Conservation (phyloP, 139 green algal species). For the Pseudopediastrum boryanum region DNA sequence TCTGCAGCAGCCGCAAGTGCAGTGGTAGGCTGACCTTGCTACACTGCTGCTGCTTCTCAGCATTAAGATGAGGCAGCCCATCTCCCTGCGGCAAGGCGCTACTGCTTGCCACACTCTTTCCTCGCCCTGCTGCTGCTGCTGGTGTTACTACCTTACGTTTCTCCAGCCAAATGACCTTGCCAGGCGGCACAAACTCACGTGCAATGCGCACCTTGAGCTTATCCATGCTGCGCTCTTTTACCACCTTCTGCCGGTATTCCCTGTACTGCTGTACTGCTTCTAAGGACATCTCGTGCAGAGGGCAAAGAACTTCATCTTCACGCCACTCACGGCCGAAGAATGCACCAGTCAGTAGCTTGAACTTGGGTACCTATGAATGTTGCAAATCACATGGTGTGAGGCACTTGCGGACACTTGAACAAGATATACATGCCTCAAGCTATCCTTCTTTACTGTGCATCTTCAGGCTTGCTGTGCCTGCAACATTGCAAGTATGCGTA, state of each 20-base stretch:
- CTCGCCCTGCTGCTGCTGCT: constrained; percentile 16
- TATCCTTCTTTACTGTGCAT: too few relatives aligned
- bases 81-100: too few relatives aligned
- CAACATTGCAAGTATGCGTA: too few relatives aligned
- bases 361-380: constrained; percentile 38
- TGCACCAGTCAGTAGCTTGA: constrained; percentile 28
- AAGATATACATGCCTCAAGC: too few relatives aligned
- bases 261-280: background rate
- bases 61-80: too few relatives aligned
- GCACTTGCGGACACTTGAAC: too few relatives aligned
- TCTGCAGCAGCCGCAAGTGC: too few relatives aligned
- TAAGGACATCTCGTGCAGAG: background rate
- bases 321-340: constrained; percentile 9
- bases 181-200: constrained; percentile 36
- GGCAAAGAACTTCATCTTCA: constrained; percentile 21
- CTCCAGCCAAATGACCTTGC: constrained; percentile 34
- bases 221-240: constrained; percentile 14
- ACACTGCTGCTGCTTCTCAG: too few relatives aligned
- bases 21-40: too few relatives aligned
- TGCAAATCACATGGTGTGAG: too few relatives aligned
- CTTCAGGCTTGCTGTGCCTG: too few relatives aligned
- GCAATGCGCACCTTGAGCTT: constrained; percentile 36
- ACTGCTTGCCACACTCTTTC: too few relatives aligned
- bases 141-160: constrained; percentile 19
- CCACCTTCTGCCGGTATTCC: constrained; percentile 17